Evolutionary conservation across 805 yeast species (phyloP).

Genomic region (Suhomyces emberorum): DNA sequence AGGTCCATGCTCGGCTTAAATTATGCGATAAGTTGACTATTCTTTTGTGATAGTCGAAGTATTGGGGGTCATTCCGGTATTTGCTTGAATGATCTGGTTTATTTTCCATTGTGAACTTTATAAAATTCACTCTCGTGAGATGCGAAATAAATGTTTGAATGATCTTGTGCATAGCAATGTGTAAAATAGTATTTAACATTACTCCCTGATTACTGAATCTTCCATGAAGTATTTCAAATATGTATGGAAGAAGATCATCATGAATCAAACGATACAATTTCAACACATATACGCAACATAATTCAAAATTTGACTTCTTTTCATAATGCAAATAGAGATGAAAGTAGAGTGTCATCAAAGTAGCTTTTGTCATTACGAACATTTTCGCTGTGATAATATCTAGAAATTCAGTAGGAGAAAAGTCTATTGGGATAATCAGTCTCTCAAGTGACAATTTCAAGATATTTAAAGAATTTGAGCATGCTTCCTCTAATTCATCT

Average conservation of each 20-base stretch:
- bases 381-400: constrained; percentile 10
- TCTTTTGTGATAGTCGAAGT: constrained; percentile 8
- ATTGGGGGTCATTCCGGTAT: constrained; percentile 9
- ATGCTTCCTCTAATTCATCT: constrained; percentile 8
- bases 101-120: constrained; percentile 12
- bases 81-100: constrained; percentile 10
- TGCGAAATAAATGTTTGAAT: constrained; percentile 16
- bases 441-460: constrained; percentile 3
- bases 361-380: constrained; percentile 11
- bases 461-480: constrained; percentile 5
- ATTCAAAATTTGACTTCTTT: constrained; percentile 7
- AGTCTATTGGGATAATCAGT: constrained; percentile 3
- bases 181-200: constrained; percentile 7
- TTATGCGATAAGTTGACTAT: constrained; percentile 7
- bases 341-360: constrained; percentile 9
- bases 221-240: constrained; percentile 11
- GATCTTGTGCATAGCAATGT: constrained; percentile 9
- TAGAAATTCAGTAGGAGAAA: constrained; percentile 1
- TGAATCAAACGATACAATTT: constrained; percentile 8
- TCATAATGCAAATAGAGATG: constrained; percentile 13
- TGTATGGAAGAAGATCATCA: constrained; percentile 12
- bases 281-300: constrained; percentile 7
- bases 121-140: constrained; percentile 16
- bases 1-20: constrained; percentile 7
- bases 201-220: constrained; percentile 8